A percentile compares a stretch with the other conserved stretches of the same genome.
phyloP scores from a whole-genome alignment of 352 stramenopile genomes.

The Pythium monospermum region DNA sequence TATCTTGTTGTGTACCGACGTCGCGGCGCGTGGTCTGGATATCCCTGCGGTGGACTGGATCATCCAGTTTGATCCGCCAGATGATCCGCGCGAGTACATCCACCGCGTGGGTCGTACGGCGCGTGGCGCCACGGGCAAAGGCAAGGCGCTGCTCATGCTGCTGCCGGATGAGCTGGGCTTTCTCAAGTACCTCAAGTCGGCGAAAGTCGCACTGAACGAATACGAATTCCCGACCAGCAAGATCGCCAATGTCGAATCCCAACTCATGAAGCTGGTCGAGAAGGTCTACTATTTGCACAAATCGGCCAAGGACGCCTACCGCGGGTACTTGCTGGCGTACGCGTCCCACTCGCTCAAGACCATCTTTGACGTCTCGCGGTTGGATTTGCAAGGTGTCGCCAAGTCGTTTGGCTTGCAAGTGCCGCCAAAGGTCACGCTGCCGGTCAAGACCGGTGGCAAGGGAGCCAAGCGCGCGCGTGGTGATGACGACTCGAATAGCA shows the following conservation, averaged over 20 bases:
- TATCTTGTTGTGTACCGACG: conserved; percentile 98
- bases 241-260: conserved; percentile 96
- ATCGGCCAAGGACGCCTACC: conserved; percentile 96
- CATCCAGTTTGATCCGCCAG: conserved; percentile 98
- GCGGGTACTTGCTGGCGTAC: conserved; percentile 97
- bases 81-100: conserved; percentile 99
- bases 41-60: conserved; percentile 99
- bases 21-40: conserved; percentile 96
- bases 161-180: conserved; percentile 97
- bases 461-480: conserved; percentile 62
- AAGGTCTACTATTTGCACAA: conserved; percentile 99
- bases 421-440: conserved; percentile 96
- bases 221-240: conserved; percentile 98
- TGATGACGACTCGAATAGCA: conserved; percentile 39
- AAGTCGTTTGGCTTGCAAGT: conserved; percentile 97
- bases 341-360: conserved; percentile 96
- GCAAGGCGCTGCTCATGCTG: conserved; percentile 97
- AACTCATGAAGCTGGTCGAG: conserved; percentile 97
- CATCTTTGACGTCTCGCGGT: conserved; percentile 97
- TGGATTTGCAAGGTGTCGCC: conserved; percentile 96
- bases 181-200: conserved; percentile 96
- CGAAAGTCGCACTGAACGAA: conserved; percentile 98
- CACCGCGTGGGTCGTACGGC: conserved; percentile 86
- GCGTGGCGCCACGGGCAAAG: conserved; percentile 85
- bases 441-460: conserved; percentile 81